A percentile compares a stretch with the other conserved stretches of the same genome.
Evolutionary conservation across 192 early-diverging fungal species (phyloP).

Genomic region (Mortierella hygrophila): DNA sequence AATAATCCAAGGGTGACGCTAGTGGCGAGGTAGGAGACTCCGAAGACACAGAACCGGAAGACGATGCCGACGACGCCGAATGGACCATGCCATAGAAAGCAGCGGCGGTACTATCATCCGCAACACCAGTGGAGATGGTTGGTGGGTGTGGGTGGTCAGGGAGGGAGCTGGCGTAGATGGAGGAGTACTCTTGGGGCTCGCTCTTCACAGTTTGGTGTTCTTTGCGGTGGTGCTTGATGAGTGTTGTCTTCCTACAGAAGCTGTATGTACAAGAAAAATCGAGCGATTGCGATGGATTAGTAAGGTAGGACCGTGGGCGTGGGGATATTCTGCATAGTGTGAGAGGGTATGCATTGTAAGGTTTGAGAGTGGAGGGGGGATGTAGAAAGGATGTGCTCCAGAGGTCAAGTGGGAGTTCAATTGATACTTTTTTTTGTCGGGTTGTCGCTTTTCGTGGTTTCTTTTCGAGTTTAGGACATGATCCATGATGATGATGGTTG

Average conservation of each 20-base stretch:
- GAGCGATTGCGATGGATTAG: not conserved
- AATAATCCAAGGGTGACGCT: not conserved
- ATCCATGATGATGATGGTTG: not conserved
- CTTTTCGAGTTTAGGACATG: not conserved
- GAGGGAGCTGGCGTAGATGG: not conserved
- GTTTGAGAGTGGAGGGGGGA: not conserved
- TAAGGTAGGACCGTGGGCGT: not conserved
- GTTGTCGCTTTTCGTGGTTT: not conserved
- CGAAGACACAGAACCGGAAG: not conserved
- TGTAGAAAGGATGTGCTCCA: not conserved
- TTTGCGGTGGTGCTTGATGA: constrained; percentile 64
- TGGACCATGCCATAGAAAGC: not conserved
- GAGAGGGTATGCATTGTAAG: too few relatives aligned
- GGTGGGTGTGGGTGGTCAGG: not conserved
- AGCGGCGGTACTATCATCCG: not conserved
- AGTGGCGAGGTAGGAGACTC: not conserved
- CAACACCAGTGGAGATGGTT: not conserved
- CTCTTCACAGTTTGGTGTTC: constrained; percentile 19
- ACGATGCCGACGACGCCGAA: not conserved
- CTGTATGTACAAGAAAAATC: constrained; percentile 9
- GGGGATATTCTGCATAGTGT: too few relatives aligned
- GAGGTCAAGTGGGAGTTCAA: not conserved
- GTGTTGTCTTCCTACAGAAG: constrained; percentile 67
- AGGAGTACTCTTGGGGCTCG: not conserved
- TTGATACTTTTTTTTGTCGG: not conserved